Evolutionary conservation across 495 filamentous ascomycete species (phyloP).

Genomic region (Podospora pseudopauciseta): DNA sequence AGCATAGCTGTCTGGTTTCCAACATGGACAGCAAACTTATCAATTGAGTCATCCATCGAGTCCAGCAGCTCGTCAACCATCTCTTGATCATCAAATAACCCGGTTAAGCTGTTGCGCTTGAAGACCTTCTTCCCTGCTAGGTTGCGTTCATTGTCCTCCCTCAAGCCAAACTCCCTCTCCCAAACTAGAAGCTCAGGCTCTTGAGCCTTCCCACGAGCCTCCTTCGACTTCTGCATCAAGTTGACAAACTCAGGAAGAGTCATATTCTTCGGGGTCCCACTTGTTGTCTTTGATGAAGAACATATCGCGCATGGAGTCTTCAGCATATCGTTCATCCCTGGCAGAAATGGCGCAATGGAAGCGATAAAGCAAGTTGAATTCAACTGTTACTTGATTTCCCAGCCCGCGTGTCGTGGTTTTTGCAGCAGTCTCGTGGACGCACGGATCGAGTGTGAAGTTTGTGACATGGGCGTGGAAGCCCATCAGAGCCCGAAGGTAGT

Average conservation of each 20-base stretch:
- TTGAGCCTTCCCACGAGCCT: no score
- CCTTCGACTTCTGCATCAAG: no score
- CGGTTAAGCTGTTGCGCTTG: no score
- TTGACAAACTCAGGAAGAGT: no score
- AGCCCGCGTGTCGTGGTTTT: conserved; percentile 60
- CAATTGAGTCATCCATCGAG: conserved; percentile 57
- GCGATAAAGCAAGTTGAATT: conserved; percentile 71
- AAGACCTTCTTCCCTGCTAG: conserved; percentile 42
- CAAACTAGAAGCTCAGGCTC: no score
- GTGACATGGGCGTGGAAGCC: conserved; percentile 69
- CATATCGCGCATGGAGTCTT: conserved; percentile 54
- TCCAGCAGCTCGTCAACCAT: conserved; percentile 59
- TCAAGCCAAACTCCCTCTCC: no score
- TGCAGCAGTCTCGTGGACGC: conserved; percentile 50
- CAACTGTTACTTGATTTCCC: conserved; percentile 74
- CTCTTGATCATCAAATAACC: conserved; percentile 56
- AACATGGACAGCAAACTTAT: conserved; percentile 59
- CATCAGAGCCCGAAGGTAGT: conserved; percentile 79
- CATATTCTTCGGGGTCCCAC: no score
- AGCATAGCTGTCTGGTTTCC: conserved; percentile 14
- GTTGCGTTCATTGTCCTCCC: no score
- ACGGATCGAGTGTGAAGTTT: conserved; percentile 75
- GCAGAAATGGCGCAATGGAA: conserved; percentile 68
- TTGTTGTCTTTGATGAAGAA: conserved; percentile 50
- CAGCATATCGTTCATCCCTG: conserved; percentile 65